These are phyloP conservation scores for Comarum palustre DNA, from an alignment of 306 rosid species.

Conservation along the genomic window DNA sequence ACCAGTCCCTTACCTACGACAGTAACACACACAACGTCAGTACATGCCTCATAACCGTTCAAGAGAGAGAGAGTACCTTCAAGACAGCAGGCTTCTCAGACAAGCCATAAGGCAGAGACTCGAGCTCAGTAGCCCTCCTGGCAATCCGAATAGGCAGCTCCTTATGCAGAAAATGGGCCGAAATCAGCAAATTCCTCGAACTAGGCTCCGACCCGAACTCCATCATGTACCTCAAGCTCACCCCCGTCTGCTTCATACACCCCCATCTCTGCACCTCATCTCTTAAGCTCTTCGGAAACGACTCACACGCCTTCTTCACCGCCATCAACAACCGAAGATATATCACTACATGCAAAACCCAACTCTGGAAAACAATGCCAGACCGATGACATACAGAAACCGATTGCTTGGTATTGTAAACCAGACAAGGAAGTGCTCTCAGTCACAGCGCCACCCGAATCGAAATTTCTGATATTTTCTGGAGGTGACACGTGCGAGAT, in stretches of 20 bases:
- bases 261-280: constrained; percentile 86
- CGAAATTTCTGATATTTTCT: too few species aligned
- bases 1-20: constrained; percentile 92
- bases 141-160: constrained; percentile 87
- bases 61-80: constrained; percentile 46
- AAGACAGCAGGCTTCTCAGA: constrained; percentile 71
- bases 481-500: not conserved
- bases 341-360: constrained; percentile 28
- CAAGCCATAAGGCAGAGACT: constrained; percentile 71
- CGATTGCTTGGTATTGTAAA: too few species aligned
- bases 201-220: constrained; percentile 69
- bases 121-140: constrained; percentile 69
- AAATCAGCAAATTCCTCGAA: constrained; percentile 45
- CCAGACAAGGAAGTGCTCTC: too few species aligned
- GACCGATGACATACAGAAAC: constrained; percentile 25
- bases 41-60: not conserved
- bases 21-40: constrained; percentile 6
- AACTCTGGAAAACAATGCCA: constrained; percentile 25
- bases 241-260: constrained; percentile 75
- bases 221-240: constrained; percentile 83
- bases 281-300: constrained; percentile 56
- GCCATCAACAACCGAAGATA: constrained; percentile 19
- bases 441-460: not conserved
- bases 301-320: constrained; percentile 54
- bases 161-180: constrained; percentile 83